A percentile compares a stretch with the other conserved stretches of the same genome.
phyloP scores from a whole-genome alignment of 306 rosid species.

The Gastrolobium villosum region DNA sequence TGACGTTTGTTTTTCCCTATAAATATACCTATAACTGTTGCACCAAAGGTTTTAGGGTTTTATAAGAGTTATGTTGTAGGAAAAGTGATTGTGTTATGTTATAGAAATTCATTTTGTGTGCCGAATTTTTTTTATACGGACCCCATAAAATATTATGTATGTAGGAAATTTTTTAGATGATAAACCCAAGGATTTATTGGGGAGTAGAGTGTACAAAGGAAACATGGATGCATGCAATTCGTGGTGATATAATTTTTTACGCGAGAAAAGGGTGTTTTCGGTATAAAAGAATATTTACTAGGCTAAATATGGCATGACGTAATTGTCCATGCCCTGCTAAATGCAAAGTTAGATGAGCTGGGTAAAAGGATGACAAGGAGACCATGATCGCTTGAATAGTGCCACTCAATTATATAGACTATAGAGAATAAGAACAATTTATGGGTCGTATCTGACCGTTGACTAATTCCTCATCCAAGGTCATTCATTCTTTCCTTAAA shows the following conservation, averaged over 20 bases:
- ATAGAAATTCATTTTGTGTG: too few species aligned
- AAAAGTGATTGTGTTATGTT: too few species aligned
- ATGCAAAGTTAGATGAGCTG: conserved; percentile 34
- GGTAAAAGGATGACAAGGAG: conserved; percentile 38
- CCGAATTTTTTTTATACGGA: too few species aligned
- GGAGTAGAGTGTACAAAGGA: neutral
- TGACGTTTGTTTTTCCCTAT: too few species aligned
- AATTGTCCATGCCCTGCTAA: conserved; percentile 34
- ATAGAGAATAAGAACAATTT: conserved; percentile 51
- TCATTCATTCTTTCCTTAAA: conserved; percentile 23
- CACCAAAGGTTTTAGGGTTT: too few species aligned
- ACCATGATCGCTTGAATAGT: conserved; percentile 33
- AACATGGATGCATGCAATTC: neutral
- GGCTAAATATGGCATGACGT: conserved; percentile 28
- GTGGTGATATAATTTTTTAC: neutral
- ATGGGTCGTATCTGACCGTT: conserved; percentile 61
- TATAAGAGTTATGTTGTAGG: too few species aligned
- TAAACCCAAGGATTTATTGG: too few species aligned
- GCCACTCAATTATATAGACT: conserved; percentile 30
- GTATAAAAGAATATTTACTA: conserved; percentile 10
- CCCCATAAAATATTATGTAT: too few species aligned
- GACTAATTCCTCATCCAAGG: conserved; percentile 44
- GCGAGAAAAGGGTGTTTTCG: neutral
- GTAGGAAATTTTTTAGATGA: too few species aligned
- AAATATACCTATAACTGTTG: too few species aligned